Evolutionary conservation across 2,329 filamentous ascomycete genomes (phyloP), one percentile per base, ranked within the genome.

Genomic region (Simplicillium sp.): DNA sequence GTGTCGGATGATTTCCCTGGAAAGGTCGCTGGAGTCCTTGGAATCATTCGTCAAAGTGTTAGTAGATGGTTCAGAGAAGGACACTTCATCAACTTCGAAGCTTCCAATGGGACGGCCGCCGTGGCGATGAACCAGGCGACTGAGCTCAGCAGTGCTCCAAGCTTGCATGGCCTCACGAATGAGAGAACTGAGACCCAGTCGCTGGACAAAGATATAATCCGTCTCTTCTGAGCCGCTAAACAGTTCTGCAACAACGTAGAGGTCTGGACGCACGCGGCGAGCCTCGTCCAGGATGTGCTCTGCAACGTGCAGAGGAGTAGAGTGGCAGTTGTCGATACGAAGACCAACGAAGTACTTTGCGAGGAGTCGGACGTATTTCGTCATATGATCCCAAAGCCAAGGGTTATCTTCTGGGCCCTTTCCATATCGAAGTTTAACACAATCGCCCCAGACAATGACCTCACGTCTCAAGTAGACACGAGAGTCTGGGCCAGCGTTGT

Each of bases 111-210:
- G 92, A 18, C 87, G 80, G 31, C 92, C 92, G 28, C 87, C 90
- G 59, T 98, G 89, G 47, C 83, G 83, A 63, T 98, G 94, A 11
- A 98, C 89, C 29, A 98, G 73, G 36, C 89, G 75, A 62, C 89
- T 96, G 47, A 98, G 71, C 61, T 98, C 94, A 11, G 78, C 86
- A 1, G 92, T 95, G 56, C 84, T 90, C 90, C 90, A 97, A 28
- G 89, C 86, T 60, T 98, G 92, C 94, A 98, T 98, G 11, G 90
- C 90, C 64, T 98, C 92, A 44, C 92, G 81, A 50, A 98, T 95
- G 38, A 98, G 73, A 7, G 87, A 87, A 59, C 86, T 94, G 42
- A 98, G 73, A 6, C 92, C 92, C 2, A 98, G 77, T 17, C 87
- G 79, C 65, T 94, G 94, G 49, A 95, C 89, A 57, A 97, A 98